Conservation (phyloP, 345 rosid genomes). For the Rhizophora apiculata region DNA sequence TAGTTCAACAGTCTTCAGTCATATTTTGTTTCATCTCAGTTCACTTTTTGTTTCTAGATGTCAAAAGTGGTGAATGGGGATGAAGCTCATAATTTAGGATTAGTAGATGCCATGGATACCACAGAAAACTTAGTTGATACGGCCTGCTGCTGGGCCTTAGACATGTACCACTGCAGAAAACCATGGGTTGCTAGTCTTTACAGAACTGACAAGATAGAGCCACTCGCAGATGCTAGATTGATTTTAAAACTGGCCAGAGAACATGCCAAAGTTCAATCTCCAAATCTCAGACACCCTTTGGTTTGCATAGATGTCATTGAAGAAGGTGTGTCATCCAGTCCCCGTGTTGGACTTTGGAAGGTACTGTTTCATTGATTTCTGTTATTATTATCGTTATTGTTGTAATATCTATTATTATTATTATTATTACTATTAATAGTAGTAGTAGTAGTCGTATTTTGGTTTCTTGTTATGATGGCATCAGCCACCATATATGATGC, state of each 20-base stretch:
- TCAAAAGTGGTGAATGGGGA: constrained; percentile 10
- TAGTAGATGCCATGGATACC: constrained; percentile 6
- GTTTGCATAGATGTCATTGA: constrained; percentile 17
- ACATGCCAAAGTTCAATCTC: neutral
- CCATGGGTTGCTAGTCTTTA: constrained; percentile 16
- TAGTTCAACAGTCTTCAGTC: neutral
- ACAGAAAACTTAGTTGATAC: constrained; percentile 5
- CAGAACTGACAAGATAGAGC: constrained; percentile 10
- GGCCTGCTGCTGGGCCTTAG: constrained; percentile 15
- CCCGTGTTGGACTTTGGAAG: constrained; percentile 10
- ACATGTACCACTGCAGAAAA: neutral
- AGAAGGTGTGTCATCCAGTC: constrained; percentile 4
- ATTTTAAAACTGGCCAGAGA: constrained; percentile 8
- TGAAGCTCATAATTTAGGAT: constrained; percentile 4
- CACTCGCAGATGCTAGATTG: constrained; percentile 10
- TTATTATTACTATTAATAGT: neutral
- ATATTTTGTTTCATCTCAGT: too few species aligned
- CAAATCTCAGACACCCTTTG: constrained; percentile 8
- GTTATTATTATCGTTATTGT: neutral
- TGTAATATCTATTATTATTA: too few species aligned
- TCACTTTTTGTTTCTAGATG: constrained; percentile 1
- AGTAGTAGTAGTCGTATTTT: neutral
- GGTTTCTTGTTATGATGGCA: neutral
- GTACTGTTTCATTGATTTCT: neutral
- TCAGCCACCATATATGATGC: too few species aligned